These are phyloP conservation scores for Oleoguttula mirabilis DNA, from an alignment of 495 filamentous ascomycete genomes.

Conservation along the genomic window DNA sequence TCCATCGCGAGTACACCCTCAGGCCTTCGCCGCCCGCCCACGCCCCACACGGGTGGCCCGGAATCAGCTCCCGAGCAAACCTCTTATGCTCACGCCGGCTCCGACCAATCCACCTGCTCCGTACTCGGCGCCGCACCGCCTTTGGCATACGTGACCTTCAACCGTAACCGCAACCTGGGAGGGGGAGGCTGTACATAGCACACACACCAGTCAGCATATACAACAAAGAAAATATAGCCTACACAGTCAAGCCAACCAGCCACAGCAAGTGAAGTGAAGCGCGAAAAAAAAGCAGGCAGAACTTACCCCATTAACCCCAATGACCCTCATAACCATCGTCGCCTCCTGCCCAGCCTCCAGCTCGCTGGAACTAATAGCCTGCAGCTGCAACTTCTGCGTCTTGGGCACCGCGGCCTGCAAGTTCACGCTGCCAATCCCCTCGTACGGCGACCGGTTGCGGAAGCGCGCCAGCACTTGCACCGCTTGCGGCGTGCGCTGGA, in stretches of 20 bases:
- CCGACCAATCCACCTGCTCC: constrained; percentile 94
- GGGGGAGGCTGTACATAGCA: constrained; percentile 49
- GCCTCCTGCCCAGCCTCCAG: constrained; percentile 69
- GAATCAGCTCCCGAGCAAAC: no score
- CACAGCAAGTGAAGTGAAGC: constrained; percentile 8
- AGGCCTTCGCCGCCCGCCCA: no score
- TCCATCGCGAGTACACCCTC: no score
- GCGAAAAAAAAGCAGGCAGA: constrained; percentile 1
- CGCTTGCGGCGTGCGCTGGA: constrained; percentile 64
- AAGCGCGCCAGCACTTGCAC: constrained; percentile 75
- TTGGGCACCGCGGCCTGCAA: constrained; percentile 94
- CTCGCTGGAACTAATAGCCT: constrained; percentile 70
- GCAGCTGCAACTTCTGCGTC: constrained; percentile 80
- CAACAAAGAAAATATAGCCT: no score
- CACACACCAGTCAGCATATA: no score
- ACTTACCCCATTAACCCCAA: constrained; percentile 76
- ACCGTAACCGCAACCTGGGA: constrained; percentile 61
- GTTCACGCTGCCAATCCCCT: constrained; percentile 54
- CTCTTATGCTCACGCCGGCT: constrained; percentile 48
- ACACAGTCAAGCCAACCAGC: no score
- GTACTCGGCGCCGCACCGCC: constrained; percentile 56
- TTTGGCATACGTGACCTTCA: constrained; percentile 70
- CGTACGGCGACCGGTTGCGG: constrained; percentile 56
- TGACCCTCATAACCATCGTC: constrained; percentile 75
- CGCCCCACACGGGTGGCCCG: no score